Evolutionary conservation across 306 rosid species (phyloP).

Genomic region (Trifolium subterraneum): DNA sequence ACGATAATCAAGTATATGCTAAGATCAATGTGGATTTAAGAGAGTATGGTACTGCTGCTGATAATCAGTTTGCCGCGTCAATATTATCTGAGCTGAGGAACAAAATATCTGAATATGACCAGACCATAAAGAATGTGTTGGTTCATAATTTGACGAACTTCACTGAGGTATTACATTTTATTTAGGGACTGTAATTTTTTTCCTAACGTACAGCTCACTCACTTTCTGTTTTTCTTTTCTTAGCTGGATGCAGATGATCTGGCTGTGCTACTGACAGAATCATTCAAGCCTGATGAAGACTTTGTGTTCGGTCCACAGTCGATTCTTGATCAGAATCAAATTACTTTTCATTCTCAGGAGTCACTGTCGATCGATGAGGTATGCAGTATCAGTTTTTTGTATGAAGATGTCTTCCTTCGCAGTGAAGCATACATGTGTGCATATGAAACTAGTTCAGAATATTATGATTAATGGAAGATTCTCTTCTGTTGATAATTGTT

Average conservation of each 20-base stretch:
- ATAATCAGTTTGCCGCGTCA: constrained; percentile 70
- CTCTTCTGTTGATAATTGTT: not conserved
- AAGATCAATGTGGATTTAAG: constrained; percentile 63
- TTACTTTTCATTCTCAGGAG: constrained; percentile 43
- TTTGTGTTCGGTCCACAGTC: constrained; percentile 84
- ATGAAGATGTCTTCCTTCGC: constrained; percentile 14
- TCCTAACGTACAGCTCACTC: not conserved
- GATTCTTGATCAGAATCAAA: constrained; percentile 59
- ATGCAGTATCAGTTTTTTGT: constrained; percentile 47
- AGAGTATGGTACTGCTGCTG: constrained; percentile 70
- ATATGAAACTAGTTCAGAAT: not conserved
- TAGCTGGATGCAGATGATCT: constrained; percentile 73
- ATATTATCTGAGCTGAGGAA: constrained; percentile 61
- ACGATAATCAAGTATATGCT: constrained; percentile 77
- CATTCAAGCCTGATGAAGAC: constrained; percentile 86
- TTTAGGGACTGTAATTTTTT: constrained; percentile 20
- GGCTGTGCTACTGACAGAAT: constrained; percentile 64
- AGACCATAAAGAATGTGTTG: constrained; percentile 59
- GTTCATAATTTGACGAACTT: constrained; percentile 62
- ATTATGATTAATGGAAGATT: no score
- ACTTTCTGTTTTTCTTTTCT: constrained; percentile 44
- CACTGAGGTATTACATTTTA: constrained; percentile 60
- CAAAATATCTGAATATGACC: constrained; percentile 59
- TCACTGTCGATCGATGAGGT: constrained; percentile 56
- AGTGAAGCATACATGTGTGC: not conserved